Evolutionary conservation across 179 eudicot species (phyloP), one percentile per base, ranked within the genome.

Genomic region (Beta macrorhiza): DNA sequence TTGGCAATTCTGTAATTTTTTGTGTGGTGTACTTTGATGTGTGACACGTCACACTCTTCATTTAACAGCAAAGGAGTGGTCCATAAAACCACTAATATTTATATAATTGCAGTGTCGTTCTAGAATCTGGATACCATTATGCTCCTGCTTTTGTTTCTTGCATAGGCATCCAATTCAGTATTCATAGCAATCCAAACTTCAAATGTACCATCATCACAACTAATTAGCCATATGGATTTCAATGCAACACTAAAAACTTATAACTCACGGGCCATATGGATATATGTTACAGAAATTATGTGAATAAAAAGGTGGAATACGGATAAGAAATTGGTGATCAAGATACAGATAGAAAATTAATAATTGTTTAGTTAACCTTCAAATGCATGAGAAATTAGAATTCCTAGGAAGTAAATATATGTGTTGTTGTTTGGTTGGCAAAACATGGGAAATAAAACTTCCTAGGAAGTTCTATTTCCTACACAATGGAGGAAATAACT

Each of bases 11-110:
- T 68, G 72, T 17, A 20, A 20, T 68, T 44, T 67, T 42, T 71
- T 75, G 62, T 82, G 73, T 77, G 77, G 67, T 72, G 55, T 62
- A 70, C 77, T 82, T 70, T 77, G 81, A 72, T 75, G 51, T 37
- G 32, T 72, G 78, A 20, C 51, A 73, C 45, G 32, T 55, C 85
- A 59, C 65, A 61, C 20, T 76, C 80, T 47, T 37, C 20, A 82
- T 20, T 37, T 61, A 70, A 56, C 20, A 8, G 20, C 70, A 32
- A 44, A 59, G 49, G 13, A 16, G 69, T 73, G 79, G 79, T 78
- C 82, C 82, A 65, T 83, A 32, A 56, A 9, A 53, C 78, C 82
- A 78, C 82, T 67, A 29, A 44, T 81, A 56, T 10, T 55, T 74
- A 17, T 32, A 10, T 55, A 42, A 20, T 75, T 52, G 72, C 5